Base-by-base conservation (phyloP, 2,329 filamentous ascomycete genomes). In the Penicillium sp. region DNA sequence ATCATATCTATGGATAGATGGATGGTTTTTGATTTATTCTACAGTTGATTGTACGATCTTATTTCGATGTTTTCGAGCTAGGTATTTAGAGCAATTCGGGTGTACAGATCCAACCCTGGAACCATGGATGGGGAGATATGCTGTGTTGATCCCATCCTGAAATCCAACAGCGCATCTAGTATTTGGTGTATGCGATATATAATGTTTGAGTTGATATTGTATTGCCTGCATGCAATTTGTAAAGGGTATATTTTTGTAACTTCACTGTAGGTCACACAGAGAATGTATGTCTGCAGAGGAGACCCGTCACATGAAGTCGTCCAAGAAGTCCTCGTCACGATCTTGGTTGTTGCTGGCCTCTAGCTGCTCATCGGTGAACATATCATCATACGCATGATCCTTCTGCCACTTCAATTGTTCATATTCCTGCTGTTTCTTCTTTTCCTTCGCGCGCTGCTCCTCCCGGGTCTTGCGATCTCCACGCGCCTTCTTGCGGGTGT, bases 311-410 rank as follows among this genome's bases (percentile, higher is more conserved):
- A 96, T 95, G 69, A 99, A 99, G 69, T 99, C 93, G 55, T 97
- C 92, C 77, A 90, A 92, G 70, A 77, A 78, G 56, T 90, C 80
- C 55, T 86, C 83, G 58, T 83, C 81, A 13, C 91, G 84, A 67
- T 96, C 86, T 75, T 97, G 90, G 74, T 99, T 99, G 77, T 88
- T 96, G 51, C 86, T 85, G 21, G 74, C 77, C 41, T 85, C 85
- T 77, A 96, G 81, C 65, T 89, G 88, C 54, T 96, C 90, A 50
- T 95, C 91, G 4, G 83, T 85, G 73, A 96, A 92, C 50, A 97
- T 75, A 44, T 96, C 92, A 70, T 97, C 94, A 73, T 99, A 99
- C 2, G 92, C 93, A 75, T 99, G 93, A n/a, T 96, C 92, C 76
- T 94, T 94, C 75, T 96, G 90, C 82, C 87, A 96, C 73, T 95